Percentiles rank a stretch among this genome's conserved stretches.
Conservation (phyloP, 768 basidiomycete genomes). For the Termitomyces sp. region DNA sequence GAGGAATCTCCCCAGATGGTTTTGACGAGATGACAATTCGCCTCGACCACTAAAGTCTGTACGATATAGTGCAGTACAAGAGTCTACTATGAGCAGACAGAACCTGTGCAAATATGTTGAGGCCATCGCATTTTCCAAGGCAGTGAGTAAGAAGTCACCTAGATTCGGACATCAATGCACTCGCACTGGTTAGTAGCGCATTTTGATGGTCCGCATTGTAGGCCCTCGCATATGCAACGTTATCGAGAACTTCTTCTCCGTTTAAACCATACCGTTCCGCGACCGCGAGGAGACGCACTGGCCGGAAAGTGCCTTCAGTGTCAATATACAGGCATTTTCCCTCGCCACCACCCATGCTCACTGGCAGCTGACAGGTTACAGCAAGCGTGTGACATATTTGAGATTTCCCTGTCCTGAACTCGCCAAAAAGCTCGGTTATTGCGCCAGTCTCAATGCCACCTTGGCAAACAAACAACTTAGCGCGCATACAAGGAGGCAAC, state of each 20-base stretch:
- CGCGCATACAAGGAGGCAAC: slow-evolving; percentile 6
- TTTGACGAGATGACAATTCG: slow-evolving; percentile 91
- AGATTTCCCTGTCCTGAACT: slow-evolving; percentile 97
- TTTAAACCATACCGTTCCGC: slow-evolving; percentile 96
- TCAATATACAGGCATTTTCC: slow-evolving; percentile 99
- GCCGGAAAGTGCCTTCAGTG: slow-evolving; percentile 98
- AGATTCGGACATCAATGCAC: slow-evolving; percentile 99
- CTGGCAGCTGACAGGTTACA: slow-evolving; percentile 95
- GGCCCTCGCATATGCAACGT: slow-evolving; percentile 96
- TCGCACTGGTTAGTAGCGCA: slow-evolving; percentile 82
- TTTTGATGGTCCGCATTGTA: slow-evolving; percentile 99
- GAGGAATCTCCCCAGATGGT: slow-evolving; percentile 93
- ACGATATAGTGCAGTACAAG: slow-evolving; percentile 91
- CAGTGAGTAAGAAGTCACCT: slow-evolving; percentile 48
- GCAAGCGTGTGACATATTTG: slow-evolving; percentile 98
- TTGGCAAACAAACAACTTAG: slow-evolving; percentile 21
- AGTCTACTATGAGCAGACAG: slow-evolving; percentile 94
- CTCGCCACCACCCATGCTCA: slow-evolving; percentile 97
- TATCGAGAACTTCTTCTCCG: slow-evolving; percentile 96
- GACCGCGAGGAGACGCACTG: slow-evolving; percentile 88
- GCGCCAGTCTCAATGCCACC: slow-evolving; percentile 98
- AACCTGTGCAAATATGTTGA: slow-evolving; percentile 51
- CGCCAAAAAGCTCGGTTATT: slow-evolving; percentile 97
- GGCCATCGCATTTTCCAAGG: slow-evolving; percentile 1
- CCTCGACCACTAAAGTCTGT: slow-evolving; percentile 96